These are phyloP conservation scores for Hapsidospora chrysogenum DNA, from an alignment of 495 filamentous ascomycete species.

Conservation along the genomic window DNA sequence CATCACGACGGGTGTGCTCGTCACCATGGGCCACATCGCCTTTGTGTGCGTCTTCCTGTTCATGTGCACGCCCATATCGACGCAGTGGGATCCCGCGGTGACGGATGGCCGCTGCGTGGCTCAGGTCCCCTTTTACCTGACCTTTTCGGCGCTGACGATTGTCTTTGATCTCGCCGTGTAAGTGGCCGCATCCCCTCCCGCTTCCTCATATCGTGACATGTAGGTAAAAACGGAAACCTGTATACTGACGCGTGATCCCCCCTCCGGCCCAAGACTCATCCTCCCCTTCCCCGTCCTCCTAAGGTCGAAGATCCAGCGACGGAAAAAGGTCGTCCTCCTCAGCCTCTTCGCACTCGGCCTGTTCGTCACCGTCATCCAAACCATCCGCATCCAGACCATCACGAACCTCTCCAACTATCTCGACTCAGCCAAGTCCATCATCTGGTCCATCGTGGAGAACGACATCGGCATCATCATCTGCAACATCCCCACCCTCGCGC, in stretches of 20 bases:
- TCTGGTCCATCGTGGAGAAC: constrained; percentile 36
- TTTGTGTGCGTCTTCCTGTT: constrained; percentile 23
- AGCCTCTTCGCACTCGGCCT: constrained; percentile 32
- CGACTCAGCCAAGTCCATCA: constrained; percentile 26
- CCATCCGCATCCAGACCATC: constrained; percentile 35
- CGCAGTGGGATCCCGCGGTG: constrained; percentile 27
- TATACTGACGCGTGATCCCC: no score
- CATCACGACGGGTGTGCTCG: constrained; percentile 15
- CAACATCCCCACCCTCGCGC: constrained; percentile 32
- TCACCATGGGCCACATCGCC: constrained; percentile 15
- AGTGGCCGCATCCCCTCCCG: constrained; percentile 3
- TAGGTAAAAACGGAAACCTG: not conserved
- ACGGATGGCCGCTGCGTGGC: constrained; percentile 21
- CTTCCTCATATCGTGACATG: not conserved
- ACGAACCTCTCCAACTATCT: constrained; percentile 22
- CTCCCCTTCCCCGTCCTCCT: constrained; percentile 34
- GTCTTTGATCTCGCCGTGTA: constrained; percentile 30
- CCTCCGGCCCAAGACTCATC: constrained; percentile 15
- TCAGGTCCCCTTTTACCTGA: constrained; percentile 24
- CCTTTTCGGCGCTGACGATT: constrained; percentile 23
- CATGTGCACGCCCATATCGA: constrained; percentile 26
- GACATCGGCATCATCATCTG: constrained; percentile 33
- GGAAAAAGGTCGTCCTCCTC: constrained; percentile 24
- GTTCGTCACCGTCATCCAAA: constrained; percentile 37
- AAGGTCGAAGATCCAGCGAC: constrained; percentile 19